Evolutionary conservation across 2,329 filamentous ascomycete genomes (phyloP).

Genomic region (Fonsecaea nubica): DNA sequence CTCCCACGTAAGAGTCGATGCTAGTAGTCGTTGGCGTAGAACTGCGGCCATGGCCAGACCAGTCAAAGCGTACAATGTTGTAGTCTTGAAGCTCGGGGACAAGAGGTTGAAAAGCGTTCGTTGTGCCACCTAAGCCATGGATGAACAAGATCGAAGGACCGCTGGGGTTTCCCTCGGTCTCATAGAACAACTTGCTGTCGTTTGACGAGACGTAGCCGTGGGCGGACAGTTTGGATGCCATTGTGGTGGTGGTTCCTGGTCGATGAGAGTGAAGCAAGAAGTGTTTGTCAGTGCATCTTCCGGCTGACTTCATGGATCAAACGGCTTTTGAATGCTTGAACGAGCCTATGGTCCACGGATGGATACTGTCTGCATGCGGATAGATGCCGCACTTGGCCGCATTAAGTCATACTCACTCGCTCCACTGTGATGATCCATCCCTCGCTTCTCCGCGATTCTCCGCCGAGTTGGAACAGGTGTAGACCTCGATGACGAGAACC

Average conservation of each 20-base stretch:
- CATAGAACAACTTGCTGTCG: conserved; percentile 22
- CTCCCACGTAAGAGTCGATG: conserved; percentile 22
- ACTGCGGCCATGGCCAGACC: conserved; percentile 63
- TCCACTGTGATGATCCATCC: neutral
- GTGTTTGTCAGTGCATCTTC: neutral
- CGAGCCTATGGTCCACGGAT: neutral
- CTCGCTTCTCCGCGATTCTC: conserved; percentile 16
- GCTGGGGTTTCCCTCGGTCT: conserved; percentile 18
- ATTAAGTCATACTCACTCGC: neutral
- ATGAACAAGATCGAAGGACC: conserved; percentile 52
- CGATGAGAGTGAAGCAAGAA: conserved; percentile 2
- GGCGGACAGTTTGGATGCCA: conserved; percentile 21
- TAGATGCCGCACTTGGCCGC: conserved; percentile 15
- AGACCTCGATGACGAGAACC: neutral
- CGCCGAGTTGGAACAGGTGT: neutral
- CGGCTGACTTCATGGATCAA: neutral
- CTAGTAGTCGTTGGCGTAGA: conserved; percentile 53
- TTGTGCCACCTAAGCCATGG: conserved; percentile 60
- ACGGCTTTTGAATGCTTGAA: conserved; percentile 1
- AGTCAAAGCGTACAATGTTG: conserved; percentile 56
- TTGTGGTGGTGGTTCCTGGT: neutral
- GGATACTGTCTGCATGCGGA: conserved; percentile 3
- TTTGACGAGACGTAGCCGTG: conserved; percentile 11
- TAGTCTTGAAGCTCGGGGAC: conserved; percentile 46
- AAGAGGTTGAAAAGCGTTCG: conserved; percentile 55